phyloP scores from a whole-genome alignment of 768 basidiomycete genomes.

The Trametes sanguinea region DNA sequence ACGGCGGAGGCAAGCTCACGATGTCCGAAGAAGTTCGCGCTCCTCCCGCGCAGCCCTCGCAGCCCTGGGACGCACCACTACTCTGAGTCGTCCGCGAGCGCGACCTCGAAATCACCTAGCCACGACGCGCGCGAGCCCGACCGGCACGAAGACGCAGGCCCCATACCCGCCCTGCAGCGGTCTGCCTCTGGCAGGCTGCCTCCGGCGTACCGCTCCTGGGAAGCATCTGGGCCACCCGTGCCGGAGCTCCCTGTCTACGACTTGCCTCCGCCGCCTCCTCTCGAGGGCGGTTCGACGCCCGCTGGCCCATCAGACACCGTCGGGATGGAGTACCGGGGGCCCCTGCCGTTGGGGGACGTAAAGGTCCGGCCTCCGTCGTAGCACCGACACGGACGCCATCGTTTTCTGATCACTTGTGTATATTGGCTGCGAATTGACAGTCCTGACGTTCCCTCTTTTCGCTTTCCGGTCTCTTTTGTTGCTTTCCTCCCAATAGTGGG shows the following conservation, averaged over 20 bases:
- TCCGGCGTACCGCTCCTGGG: conserved; percentile 21
- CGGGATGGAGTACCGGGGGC: neutral
- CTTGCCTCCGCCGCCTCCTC: neutral
- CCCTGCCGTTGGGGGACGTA: neutral
- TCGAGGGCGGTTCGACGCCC: neutral
- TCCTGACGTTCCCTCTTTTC: no score
- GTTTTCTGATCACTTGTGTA: neutral
- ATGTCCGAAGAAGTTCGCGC: conserved; percentile 4
- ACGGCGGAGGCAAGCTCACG: conserved; percentile 1
- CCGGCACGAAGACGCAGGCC: conserved; percentile 18
- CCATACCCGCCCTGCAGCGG: conserved; percentile 7
- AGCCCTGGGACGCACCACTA: neutral
- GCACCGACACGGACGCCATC: neutral
- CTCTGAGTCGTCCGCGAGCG: neutral
- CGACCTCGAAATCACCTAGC: neutral
- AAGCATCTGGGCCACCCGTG: neutral
- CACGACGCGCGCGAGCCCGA: neutral
- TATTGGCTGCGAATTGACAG: no score
- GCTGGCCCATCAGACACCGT: neutral
- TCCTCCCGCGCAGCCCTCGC: conserved; percentile 1
- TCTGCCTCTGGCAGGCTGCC: conserved; percentile 20
- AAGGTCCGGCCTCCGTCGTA: neutral
- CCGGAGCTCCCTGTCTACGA: neutral
- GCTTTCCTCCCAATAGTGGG: no score
- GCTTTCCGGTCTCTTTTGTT: neutral